A percentile compares a stretch with the other conserved stretches of the same genome.
These are phyloP conservation scores for Ophiostoma populinum DNA, from an alignment of 2,329 filamentous ascomycete species.

Conservation along the genomic window DNA sequence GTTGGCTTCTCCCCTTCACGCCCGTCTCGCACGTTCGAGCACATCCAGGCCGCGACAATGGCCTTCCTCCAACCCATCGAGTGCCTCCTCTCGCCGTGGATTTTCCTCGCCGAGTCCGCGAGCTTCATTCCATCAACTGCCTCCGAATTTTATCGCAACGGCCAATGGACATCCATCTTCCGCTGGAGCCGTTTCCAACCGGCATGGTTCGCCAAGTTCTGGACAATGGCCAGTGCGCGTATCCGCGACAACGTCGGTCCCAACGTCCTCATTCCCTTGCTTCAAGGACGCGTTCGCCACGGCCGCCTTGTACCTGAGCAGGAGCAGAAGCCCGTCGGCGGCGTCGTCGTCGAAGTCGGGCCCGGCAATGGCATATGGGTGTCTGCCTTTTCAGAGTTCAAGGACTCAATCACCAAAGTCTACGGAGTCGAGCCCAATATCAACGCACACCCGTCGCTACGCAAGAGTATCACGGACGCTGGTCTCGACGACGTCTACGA, in stretches of 20 bases:
- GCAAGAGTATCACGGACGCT: conserved; percentile 27
- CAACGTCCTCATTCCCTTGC: conserved; percentile 31
- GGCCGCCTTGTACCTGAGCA: conserved; percentile 20
- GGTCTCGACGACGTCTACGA: conserved; percentile 41
- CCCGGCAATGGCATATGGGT: conserved; percentile 45
- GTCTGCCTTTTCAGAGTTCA: conserved; percentile 13
- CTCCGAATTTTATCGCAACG: conserved; percentile 20
- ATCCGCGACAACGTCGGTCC: conserved; percentile 26
- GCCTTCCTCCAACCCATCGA: conserved; percentile 10
- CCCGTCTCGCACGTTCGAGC: no score
- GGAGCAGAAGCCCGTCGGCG: conserved; percentile 20
- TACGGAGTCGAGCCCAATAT: conserved; percentile 49
- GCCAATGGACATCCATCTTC: conserved; percentile 21
- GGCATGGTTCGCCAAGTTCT: conserved; percentile 47
- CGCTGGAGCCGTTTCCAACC: conserved; percentile 24
- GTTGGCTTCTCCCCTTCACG: not conserved
- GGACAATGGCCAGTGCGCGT: conserved; percentile 33
- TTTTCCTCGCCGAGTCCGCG: conserved; percentile 32
- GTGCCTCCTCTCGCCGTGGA: conserved; percentile 29
- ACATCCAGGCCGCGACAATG: conserved; percentile 6
- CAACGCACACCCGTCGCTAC: conserved; percentile 31
- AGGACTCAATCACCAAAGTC: conserved; percentile 26
- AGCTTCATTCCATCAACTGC: conserved; percentile 35
- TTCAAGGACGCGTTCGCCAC: conserved; percentile 28
- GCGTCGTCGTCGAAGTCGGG: conserved; percentile 44